These are phyloP conservation scores for Gnetum montanum DNA, from an alignment of 75 land plant species.

Conservation along the genomic window DNA sequence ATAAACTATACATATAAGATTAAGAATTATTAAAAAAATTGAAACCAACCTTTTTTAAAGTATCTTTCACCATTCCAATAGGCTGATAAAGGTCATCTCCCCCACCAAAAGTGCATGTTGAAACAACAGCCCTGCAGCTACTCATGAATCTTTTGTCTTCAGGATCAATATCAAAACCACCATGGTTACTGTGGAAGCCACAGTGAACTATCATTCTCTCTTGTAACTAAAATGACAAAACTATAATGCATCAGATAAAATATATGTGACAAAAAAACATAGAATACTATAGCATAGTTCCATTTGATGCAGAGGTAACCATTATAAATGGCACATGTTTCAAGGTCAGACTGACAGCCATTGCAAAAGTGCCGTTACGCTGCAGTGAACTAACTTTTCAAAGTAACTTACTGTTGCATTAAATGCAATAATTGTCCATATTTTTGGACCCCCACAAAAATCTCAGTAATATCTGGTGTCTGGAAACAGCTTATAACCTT, in stretches of 20 bases:
- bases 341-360: background rate
- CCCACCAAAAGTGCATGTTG: slow-evolving; percentile 97
- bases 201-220: slow-evolving; percentile 67
- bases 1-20: no score
- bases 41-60: slow-evolving; percentile 46
- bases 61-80: slow-evolving; percentile 75
- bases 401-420: slow-evolving; percentile 4
- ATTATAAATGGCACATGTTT: background rate
- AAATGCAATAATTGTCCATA: slow-evolving; percentile 4
- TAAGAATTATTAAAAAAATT: background rate
- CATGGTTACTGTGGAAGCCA: slow-evolving; percentile 74
- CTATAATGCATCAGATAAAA: background rate
- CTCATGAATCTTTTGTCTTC: slow-evolving; percentile 68
- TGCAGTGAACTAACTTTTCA: slow-evolving; percentile 3
- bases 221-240: slow-evolving; percentile 32
- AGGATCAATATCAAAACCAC: slow-evolving; percentile 74
- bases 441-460: slow-evolving; percentile 9
- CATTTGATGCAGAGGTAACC: no score
- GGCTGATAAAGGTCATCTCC: slow-evolving; percentile 99
- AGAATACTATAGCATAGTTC: background rate
- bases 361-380: background rate
- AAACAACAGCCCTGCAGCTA: slow-evolving; percentile 68
- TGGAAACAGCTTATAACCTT: slow-evolving; percentile 36
- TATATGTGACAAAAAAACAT: background rate
- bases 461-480: slow-evolving; percentile 12